Evolutionary conservation across 805 yeast genomes (phyloP).

Genomic region (Candida manassasensis): DNA sequence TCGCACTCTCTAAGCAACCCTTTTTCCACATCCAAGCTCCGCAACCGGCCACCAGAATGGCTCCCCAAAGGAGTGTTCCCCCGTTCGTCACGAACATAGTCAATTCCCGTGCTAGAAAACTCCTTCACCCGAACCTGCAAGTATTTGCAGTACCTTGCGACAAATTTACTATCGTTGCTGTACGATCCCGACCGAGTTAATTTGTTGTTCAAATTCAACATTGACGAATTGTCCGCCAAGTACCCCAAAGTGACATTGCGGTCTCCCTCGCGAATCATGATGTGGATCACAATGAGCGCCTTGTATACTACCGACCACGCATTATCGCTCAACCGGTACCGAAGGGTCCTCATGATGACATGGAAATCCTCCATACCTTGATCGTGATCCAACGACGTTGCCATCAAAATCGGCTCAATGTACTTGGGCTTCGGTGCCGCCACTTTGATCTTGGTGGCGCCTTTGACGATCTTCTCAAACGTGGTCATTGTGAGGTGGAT

Average conservation of each 20-base stretch:
- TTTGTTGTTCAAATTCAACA: conserved; percentile 39
- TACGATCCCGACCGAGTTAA: conserved; percentile 16
- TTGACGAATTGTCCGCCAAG: conserved; percentile 45
- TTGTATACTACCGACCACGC: conserved; percentile 94
- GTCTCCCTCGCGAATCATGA: conserved; percentile 91
- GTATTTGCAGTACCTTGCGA: conserved; percentile 69
- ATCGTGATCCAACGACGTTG: conserved; percentile 49
- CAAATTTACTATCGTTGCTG: conserved; percentile 47
- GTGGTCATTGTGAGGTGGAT: conserved; percentile 46
- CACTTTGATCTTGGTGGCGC: conserved; percentile 50
- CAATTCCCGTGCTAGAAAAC: conserved; percentile 58
- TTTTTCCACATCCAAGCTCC: conserved; percentile 61
- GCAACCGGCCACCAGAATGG: conserved; percentile 55
- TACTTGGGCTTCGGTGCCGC: conserved; percentile 99
- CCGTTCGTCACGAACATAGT: conserved; percentile 72
- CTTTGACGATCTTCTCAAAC: conserved; percentile 70
- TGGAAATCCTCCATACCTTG: conserved; percentile 49
- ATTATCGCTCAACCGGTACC: conserved; percentile 60
- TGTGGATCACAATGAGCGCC: conserved; percentile 76
- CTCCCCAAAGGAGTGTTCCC: conserved; percentile 42
- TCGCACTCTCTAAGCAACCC: conserved; percentile 84
- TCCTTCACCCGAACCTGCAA: conserved; percentile 65
- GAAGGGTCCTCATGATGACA: conserved; percentile 63
- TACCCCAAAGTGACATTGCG: conserved; percentile 65
- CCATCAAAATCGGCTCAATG: conserved; percentile 83